Conservation (phyloP, 306 rosid species). For the Pachyrhizus erosus region DNA sequence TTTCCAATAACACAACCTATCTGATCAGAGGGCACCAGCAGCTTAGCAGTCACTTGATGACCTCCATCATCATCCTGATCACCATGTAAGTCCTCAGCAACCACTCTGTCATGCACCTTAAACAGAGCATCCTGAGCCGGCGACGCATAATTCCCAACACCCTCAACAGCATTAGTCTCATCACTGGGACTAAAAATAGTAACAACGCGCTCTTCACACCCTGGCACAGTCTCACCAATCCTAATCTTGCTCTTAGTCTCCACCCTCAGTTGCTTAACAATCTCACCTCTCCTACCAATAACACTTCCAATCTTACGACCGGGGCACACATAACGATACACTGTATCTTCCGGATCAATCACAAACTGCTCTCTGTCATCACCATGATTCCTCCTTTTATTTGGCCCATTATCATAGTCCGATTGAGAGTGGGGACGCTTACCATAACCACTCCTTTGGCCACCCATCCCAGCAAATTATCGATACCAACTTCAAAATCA, state of each 20-base stretch:
- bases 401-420: conserved; percentile 76
- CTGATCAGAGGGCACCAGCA: conserved; percentile 97
- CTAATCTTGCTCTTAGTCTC: conserved; percentile 92
- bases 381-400: conserved; percentile 75
- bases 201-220: conserved; percentile 86
- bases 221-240: conserved; percentile 90
- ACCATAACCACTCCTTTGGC: conserved; percentile 76
- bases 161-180: conserved; percentile 76
- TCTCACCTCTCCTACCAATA: conserved; percentile 99
- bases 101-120: conserved; percentile 85
- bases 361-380: conserved; percentile 91
- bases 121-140: conserved; percentile 95
- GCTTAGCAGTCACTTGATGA: conserved; percentile 77
- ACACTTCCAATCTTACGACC: conserved; percentile 90
- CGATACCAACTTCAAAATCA: conserved; percentile 40
- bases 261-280: conserved; percentile 87
- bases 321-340: conserved; percentile 83
- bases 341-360: conserved; percentile 83
- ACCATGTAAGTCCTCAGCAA: conserved; percentile 80
- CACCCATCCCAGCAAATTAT: conserved; percentile 61
- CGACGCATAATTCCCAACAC: conserved; percentile 57
- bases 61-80: conserved; percentile 75
- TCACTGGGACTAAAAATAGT: conserved; percentile 79
- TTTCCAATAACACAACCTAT: conserved; percentile 94
- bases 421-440: conserved; percentile 80